Percentiles rank a stretch among this genome's conserved stretches.
Evolutionary conservation across 2,329 filamentous ascomycete species (phyloP).

Genomic region (Didymella keratinophila): DNA sequence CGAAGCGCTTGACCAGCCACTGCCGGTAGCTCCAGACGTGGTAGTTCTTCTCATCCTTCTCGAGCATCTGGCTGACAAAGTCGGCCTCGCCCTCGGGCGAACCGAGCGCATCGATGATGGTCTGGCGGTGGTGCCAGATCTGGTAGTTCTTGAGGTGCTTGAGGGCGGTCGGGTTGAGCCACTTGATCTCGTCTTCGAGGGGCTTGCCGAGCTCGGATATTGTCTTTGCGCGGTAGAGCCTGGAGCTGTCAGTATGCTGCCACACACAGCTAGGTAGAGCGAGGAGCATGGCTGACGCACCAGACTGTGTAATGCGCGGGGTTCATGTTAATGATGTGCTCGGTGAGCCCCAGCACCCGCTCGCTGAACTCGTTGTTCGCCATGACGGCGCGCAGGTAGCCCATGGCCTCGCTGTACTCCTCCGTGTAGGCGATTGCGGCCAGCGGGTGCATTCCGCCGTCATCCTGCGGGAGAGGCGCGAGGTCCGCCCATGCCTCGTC

Average conservation of each 20-base stretch:
- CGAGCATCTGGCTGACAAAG: conserved; percentile 83
- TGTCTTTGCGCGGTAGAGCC: conserved; percentile 85
- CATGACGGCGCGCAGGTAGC: conserved; percentile 95
- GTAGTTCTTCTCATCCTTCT: conserved; percentile 92
- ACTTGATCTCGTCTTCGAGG: conserved; percentile 76
- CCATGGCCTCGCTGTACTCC: conserved; percentile 90
- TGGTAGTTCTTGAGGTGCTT: conserved; percentile 97
- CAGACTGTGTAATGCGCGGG: conserved; percentile 98
- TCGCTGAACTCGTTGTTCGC: conserved; percentile 82
- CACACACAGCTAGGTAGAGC: not conserved
- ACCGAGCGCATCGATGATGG: conserved; percentile 63
- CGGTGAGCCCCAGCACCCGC: conserved; percentile 80
- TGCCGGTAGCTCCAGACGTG: conserved; percentile 98
- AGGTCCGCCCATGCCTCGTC: conserved; percentile 86
- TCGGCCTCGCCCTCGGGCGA: conserved; percentile 72
- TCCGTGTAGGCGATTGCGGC: conserved; percentile 92
- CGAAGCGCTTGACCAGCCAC: conserved; percentile 72
- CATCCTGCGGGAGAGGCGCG: conserved; percentile 80
- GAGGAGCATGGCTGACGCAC: conserved; percentile 54
- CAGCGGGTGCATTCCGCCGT: conserved; percentile 77
- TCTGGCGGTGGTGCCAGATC: conserved; percentile 79
- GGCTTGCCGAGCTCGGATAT: conserved; percentile 72
- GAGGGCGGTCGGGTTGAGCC: conserved; percentile 85
- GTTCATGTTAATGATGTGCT: conserved; percentile 90
- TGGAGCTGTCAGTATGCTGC: conserved; percentile 40